Evolutionary conservation across 2,329 filamentous ascomycete genomes (phyloP).

Genomic region (Aspergillus sp.): DNA sequence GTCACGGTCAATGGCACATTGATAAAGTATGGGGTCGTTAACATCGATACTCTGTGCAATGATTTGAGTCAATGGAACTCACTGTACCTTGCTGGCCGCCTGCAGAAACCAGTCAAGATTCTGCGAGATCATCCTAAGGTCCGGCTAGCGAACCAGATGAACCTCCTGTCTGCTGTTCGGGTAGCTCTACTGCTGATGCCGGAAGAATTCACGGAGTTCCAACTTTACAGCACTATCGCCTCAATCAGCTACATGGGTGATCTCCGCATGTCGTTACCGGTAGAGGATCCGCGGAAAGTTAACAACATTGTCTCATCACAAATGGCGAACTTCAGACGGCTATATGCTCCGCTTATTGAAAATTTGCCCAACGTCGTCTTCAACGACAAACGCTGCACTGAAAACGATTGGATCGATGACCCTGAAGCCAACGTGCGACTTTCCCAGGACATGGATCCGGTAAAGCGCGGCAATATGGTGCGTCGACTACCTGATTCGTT

Average conservation of each 20-base stretch:
- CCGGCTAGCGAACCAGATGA: slow-evolving; percentile 92
- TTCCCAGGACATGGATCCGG: slow-evolving; percentile 88
- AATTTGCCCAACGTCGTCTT: slow-evolving; percentile 88
- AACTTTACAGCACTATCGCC: slow-evolving; percentile 89
- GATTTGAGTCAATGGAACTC: slow-evolving; percentile 93
- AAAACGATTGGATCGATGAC: slow-evolving; percentile 67
- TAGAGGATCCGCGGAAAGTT: slow-evolving; percentile 91
- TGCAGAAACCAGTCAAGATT: slow-evolving; percentile 98
- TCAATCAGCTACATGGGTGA: slow-evolving; percentile 94
- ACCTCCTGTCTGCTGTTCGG: slow-evolving; percentile 87
- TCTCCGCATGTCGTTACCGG: slow-evolving; percentile 88
- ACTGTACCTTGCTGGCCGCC: slow-evolving; percentile 89
- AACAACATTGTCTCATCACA: slow-evolving; percentile 93
- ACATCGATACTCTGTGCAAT: slow-evolving; percentile 82
- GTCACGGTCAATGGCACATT: slow-evolving; percentile 92
- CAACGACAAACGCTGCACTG: slow-evolving; percentile 64
- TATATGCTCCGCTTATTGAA: slow-evolving; percentile 88
- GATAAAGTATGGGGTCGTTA: slow-evolving; percentile 98
- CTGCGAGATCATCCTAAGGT: slow-evolving; percentile 90
- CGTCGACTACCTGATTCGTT: slow-evolving; percentile 85
- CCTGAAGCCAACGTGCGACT: slow-evolving; percentile 68
- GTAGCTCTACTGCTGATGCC: slow-evolving; percentile 87
- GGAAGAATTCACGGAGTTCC: slow-evolving; percentile 78
- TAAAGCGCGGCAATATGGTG: slow-evolving; percentile 94
- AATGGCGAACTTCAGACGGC: slow-evolving; percentile 83